Base-by-base conservation (phyloP, 352 stramenopile genomes). In the Phytopythium vexans region DNA sequence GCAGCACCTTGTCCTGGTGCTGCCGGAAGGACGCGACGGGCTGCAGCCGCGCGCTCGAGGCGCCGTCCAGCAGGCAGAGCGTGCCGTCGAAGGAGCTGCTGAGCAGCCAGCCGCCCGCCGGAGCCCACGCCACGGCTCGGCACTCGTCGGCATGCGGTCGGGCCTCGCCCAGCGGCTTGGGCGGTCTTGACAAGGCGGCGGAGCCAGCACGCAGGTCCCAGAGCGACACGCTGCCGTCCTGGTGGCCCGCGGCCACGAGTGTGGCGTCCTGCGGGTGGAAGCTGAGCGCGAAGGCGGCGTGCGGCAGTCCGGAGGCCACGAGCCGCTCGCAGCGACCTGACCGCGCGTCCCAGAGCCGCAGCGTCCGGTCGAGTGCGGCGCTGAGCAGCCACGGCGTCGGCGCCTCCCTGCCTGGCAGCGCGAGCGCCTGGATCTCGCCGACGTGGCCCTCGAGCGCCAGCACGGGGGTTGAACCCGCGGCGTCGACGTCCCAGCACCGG, bases 281-380 rank as follows among this genome's bases (percentile, higher is more conserved):
- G 10, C 66, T 52, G 6, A 94, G 48, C 0, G 72, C 56, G 40
- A 82, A 86, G 2, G 62, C 67, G 38, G 72, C 36, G 0, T 78
- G 66, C 0, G 53, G 9, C 10, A 58, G 58, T 3, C 47, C 36
- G 31, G 54, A 67, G 8, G 75, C 61, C 12, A 91, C 45, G 15
- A 92, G 57, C 4, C 68, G 72, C 37, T 79, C 68, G 40, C 81
- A 89, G 21, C 75, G 58, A 4, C 62, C 58, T 14, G 60, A 74
- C 3, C 81, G 82, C 3, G 71, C 38, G 54, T 94, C 83, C 83
- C 81, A 92, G n/a, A 91, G 58, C 1, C 83, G 64, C 5, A 91
- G 58, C 1, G 75, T 88, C 31, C 69, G 72, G 52, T 92, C 79
- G 41, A 86, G 65, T 8, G 80, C 66, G 15, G 76, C 50, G 40